Conservation (phyloP, 1,284 basidiomycete species). For the Ustilago shanxiensis region DNA sequence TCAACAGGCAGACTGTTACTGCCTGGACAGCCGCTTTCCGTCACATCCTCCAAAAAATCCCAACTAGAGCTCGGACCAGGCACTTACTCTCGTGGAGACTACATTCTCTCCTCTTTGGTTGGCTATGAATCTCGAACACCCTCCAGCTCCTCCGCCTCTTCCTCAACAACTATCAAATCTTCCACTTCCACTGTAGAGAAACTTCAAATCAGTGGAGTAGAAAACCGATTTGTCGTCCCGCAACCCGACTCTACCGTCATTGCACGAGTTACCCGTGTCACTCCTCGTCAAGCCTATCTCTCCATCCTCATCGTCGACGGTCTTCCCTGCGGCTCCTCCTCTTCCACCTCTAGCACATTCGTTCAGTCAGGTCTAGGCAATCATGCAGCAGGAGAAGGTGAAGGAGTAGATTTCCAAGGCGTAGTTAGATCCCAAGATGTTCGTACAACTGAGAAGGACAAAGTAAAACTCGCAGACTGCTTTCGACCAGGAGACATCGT, state of each 20-base stretch:
- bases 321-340: slow-evolving; percentile 74
- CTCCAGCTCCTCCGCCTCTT: slow-evolving; percentile 5
- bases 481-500: slow-evolving; percentile 97
- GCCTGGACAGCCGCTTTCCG: slow-evolving; percentile 54
- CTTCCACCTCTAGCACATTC: slow-evolving; percentile 27
- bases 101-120: slow-evolving; percentile 60
- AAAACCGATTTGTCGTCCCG: slow-evolving; percentile 58
- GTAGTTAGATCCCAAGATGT: slow-evolving; percentile 88
- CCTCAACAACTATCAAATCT: background rate
- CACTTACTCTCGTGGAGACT: slow-evolving; percentile 53
- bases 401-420: slow-evolving; percentile 79
- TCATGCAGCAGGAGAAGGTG: slow-evolving; percentile 67
- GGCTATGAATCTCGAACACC: slow-evolving; percentile 42
- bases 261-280: slow-evolving; percentile 85
- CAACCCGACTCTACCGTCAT: slow-evolving; percentile 71
- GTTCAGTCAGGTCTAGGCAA: slow-evolving; percentile 57
- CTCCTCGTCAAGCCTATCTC: slow-evolving; percentile 86
- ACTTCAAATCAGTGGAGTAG: slow-evolving; percentile 30
- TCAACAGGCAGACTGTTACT: slow-evolving; percentile 37
- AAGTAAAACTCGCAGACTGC: slow-evolving; percentile 90
- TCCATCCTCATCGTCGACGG: slow-evolving; percentile 91
- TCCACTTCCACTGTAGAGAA: slow-evolving; percentile 6
- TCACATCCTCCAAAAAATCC: slow-evolving; percentile 12
- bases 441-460: slow-evolving; percentile 87
- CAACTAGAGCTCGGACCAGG: slow-evolving; percentile 51